Base-by-base conservation (phyloP, 192 early-diverging fungal genomes). In the Entomortierella lignicola region DNA sequence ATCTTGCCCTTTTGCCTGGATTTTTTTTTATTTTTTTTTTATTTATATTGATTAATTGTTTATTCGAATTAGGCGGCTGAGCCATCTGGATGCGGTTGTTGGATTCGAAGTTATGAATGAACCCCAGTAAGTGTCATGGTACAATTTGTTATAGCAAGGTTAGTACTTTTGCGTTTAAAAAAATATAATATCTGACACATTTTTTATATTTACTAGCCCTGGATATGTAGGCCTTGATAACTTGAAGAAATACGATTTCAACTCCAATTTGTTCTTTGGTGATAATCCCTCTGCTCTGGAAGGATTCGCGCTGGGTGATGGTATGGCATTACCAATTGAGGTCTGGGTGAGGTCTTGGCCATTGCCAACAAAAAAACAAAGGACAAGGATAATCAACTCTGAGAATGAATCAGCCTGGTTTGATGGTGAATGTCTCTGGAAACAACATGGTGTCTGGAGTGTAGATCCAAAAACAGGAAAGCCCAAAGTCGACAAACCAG, bases 101-200 rank as follows among this genome's bases (percentile, higher is more conserved):
- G 94, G 94, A 26, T 94, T 91, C 60, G 94, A 95, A 73, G 88
- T 94, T 25, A 91, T 95, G 82, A 93, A 94, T 55, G 91, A 94
- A 60, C 91, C 91, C 21, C 81, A 86, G 80, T 79, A 82, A 79
- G 82, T 71, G 18, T 26, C 30, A 15, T 58, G 34, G 8, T 21
- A 51, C 20, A 4, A 54, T 27, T n/a, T n/a, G n/a, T n/a, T n/a
- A n/a, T n/a, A n/a, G n/a, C n/a, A n/a, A n/a, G n/a, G n/a, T n/a
- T n/a, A 26, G 23, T 42, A n/a, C 37, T 17, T 17, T n/a, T 34
- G 32, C 17, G 5, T 37, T 4, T 10, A 37, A 10, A 10, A 37
- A 37, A 37, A 10, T 4, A 37, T 37, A 37, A 7, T 37, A 7
- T 37, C 34, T 37, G 34, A 37, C 34, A 37, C 10, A 7, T 37